These are phyloP conservation scores for Cucurbita pepo DNA, from an alignment of 306 rosid genomes.

Conservation along the genomic window DNA sequence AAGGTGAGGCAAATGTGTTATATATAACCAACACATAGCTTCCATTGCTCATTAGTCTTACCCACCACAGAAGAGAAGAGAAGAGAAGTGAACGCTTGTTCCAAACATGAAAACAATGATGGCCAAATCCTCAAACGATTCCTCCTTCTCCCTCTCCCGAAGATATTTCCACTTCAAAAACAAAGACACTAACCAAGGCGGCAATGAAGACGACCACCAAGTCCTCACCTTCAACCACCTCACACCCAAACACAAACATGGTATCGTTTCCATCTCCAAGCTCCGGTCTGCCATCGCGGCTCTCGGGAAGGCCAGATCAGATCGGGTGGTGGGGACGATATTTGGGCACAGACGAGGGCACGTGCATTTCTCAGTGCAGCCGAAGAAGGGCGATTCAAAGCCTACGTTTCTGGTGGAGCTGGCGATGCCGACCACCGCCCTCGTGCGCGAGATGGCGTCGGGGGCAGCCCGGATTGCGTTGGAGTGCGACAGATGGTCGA, in stretches of 20 bases:
- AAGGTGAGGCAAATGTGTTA: not conserved
- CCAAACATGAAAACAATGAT: conserved; percentile 45
- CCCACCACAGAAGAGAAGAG: not conserved
- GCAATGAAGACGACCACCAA: conserved; percentile 27
- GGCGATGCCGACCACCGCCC: conserved; percentile 53
- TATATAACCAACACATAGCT: not conserved
- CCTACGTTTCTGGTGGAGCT: conserved; percentile 57
- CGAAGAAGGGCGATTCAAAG: conserved; percentile 27
- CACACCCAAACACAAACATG: not conserved
- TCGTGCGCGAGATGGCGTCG: conserved; percentile 78
- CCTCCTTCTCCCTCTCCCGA: conserved; percentile 78
- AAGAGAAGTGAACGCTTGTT: not conserved
- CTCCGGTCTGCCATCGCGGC: conserved; percentile 38
- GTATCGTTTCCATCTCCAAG: conserved; percentile 24
- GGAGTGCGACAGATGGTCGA: conserved; percentile 42
- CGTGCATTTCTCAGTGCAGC: conserved; percentile 61
- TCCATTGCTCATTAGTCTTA: not conserved
- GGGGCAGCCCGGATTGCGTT: conserved; percentile 69
- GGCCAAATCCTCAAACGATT: conserved; percentile 50
- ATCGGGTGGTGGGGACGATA: conserved; percentile 53
- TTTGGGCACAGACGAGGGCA: conserved; percentile 74
- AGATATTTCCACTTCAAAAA: conserved; percentile 72
- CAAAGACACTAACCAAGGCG: conserved; percentile 21
- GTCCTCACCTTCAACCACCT: conserved; percentile 14
- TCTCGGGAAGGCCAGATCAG: conserved; percentile 15